These are phyloP conservation scores for Volvariella surrecta DNA, from an alignment of 1,284 basidiomycete genomes.

Conservation along the genomic window DNA sequence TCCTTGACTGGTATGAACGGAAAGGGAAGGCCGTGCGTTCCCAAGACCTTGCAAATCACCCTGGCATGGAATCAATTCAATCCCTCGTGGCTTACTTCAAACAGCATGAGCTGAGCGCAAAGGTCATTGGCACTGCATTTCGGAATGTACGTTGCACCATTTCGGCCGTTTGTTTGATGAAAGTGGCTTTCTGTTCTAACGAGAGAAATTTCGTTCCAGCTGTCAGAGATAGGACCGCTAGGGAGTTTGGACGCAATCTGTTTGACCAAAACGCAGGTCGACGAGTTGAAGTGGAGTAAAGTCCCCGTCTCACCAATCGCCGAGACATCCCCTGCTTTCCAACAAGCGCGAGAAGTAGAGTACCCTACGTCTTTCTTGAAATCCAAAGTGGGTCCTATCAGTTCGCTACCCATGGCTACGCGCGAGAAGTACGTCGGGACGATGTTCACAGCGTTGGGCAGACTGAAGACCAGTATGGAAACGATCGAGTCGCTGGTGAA, in stretches of 20 bases:
- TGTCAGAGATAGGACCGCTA: conserved; percentile 29
- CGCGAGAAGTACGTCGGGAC: conserved; percentile 10
- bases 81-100: conserved; percentile 37
- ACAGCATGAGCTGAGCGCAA: conserved; percentile 29
- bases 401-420: conserved; percentile 13
- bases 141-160: conserved; percentile 23
- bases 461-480: conserved; percentile 15
- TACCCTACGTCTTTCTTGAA: conserved; percentile 20
- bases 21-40: conserved; percentile 14
- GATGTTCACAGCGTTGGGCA: conserved; percentile 11
- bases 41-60: conserved; percentile 21
- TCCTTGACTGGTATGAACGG: conserved; percentile 33
- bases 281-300: conserved; percentile 18
- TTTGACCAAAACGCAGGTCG: conserved; percentile 26
- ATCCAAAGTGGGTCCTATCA: conserved; percentile 11
- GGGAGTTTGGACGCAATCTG: conserved; percentile 30
- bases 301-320: conserved; percentile 13
- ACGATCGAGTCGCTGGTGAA: conserved; percentile 10
- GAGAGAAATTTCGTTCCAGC: conserved; percentile 18
- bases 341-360: conserved; percentile 25
- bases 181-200: conserved; percentile 6
- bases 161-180: conserved; percentile 1
- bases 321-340: conserved; percentile 17
- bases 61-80: conserved; percentile 40
- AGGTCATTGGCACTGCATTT: conserved; percentile 33